Base-by-base conservation (phyloP, 1,139 yeast species). In the Yamadazyma epiphylla region DNA sequence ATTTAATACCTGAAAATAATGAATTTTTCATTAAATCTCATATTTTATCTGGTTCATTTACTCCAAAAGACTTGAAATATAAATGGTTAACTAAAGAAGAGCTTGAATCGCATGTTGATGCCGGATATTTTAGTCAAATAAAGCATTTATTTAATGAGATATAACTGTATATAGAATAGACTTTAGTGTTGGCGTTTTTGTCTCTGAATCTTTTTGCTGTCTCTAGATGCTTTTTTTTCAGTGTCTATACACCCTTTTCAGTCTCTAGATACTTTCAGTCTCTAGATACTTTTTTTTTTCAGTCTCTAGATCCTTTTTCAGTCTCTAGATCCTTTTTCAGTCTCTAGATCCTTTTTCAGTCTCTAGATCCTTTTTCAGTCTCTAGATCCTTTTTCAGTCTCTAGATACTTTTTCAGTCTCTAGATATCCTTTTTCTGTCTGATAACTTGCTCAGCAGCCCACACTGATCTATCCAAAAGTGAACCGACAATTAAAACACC, bases 401-500 rank as follows among this genome's bases (percentile, higher is more conserved):
- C n/a, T n/a, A n/a, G n/a, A n/a, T n/a, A n/a, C n/a, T n/a, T n/a
- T n/a, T n/a, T 12, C 13, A 22, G 10, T 22, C 22, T 28, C 43
- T 53, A 67, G 35, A 61, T 31, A 36, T 66, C 67, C 49, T 91
- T 89, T 58, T 88, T 86, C 17, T 84, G 78, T 55, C 77, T 72
- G 22, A 89, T 60, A 8, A 81, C 87, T 53, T 77, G 77, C 53
- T 87, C 91, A 1, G 96, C 96, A 14, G 85, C 94, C 77, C 87
- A 88, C 7, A 87, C 84, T 3, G 94, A 80, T 40, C 89, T 73
- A 55, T 91, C 98, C 28, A 89, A 58, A 26, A 89, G 75, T 0
- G 96, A 82, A 5, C 95, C 97, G 13, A 91, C 89, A 32, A 96
- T 91, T 37, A 91, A 67, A 8, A 91, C 91, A 24, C 97, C 97